Base-by-base conservation (phyloP, 441 rosid genomes). In the Biscutella laevigata region DNA sequence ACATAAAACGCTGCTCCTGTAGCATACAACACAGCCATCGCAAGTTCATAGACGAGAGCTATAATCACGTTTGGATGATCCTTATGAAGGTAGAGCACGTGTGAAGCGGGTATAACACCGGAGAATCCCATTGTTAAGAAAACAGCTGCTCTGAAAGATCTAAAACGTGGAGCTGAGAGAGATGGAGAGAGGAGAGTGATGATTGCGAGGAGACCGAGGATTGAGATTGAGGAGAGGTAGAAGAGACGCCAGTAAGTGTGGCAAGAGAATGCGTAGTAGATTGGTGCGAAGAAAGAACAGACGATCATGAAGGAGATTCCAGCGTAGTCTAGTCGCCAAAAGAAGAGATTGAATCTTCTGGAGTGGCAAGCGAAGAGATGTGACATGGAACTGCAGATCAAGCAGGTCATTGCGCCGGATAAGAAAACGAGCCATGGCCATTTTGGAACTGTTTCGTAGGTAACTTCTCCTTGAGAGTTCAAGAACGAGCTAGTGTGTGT, bases 291-390 rank as follows among this genome's bases (percentile, higher is more conserved):
- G 79, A 88, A 92, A 5, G 98, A 88, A 54, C 69, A 80, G 65
- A 92, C 77, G 8, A 92, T 88, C 96, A 88, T 86, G 17, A 83
- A 73, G 15, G 92, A 83, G 71, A 92, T 88, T 51, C 98, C 98
- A 0, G 96, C 91, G 3, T 92, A 92, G 71, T 92, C 96, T 1
- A 92, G 78, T 15, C 95, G 91, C 98, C 98, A 88, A 64, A 92
- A 88, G 85, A 88, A 81, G 72, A 75, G 67, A 73, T 67, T 74
- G 74, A 77, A 82, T 29, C 64, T 57, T 62, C 62, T 77, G 5
- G 99, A 88, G 61, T 92, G 99, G 73, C 89, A 88, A 30, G 95
- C 95, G 9, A 92, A 80, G 61, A 88, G 97, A 70, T 92, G 99
- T 25, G 99, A 88, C 49, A 92, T 54, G 20, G 97, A 77, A 72